These are phyloP conservation scores for Daedaleopsis nitida DNA, from an alignment of 768 basidiomycete species.

Conservation along the genomic window DNA sequence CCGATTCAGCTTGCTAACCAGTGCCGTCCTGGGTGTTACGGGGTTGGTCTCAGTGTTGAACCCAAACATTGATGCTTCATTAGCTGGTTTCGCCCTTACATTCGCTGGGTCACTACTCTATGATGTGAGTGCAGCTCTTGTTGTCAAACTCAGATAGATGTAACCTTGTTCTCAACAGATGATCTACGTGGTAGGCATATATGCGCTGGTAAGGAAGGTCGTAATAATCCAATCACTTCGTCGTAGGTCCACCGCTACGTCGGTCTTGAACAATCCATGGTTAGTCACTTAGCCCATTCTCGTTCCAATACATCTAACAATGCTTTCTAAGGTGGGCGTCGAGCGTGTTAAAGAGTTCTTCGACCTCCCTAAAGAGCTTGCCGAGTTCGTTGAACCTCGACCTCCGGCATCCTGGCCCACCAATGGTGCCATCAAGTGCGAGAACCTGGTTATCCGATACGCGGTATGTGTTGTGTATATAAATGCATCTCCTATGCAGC, in stretches of 20 bases:
- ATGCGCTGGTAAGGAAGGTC: conserved; percentile 1
- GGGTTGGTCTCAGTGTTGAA: conserved; percentile 66
- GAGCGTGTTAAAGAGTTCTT: conserved; percentile 94
- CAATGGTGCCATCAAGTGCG: conserved; percentile 65
- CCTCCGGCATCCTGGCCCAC: conserved; percentile 82
- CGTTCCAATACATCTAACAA: conserved; percentile 6
- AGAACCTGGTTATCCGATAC: conserved; percentile 76
- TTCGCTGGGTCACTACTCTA: conserved; percentile 77
- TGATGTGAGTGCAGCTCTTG: conserved; percentile 52
- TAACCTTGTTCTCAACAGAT: conserved; percentile 40
- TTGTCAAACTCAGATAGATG: not conserved
- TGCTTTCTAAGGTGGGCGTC: conserved; percentile 60
- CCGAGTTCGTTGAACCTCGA: conserved; percentile 85
- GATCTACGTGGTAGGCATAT: conserved; percentile 54
- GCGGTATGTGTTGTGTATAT: conserved; percentile 58
- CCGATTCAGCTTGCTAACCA: conserved; percentile 82
- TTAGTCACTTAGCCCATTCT: conserved; percentile 35
- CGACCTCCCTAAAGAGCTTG: conserved; percentile 71
- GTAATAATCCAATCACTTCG: conserved; percentile 5
- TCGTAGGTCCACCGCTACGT: conserved; percentile 73
- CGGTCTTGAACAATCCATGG: conserved; percentile 91
- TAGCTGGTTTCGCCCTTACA: conserved; percentile 84
- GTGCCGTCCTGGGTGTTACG: conserved; percentile 71
- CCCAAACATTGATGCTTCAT: conserved; percentile 73
- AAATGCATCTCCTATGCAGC: conserved; percentile 13